These are phyloP conservation scores for Solanum hybrid DNA, from an alignment of 305 asterid species.

Conservation along the genomic window DNA sequence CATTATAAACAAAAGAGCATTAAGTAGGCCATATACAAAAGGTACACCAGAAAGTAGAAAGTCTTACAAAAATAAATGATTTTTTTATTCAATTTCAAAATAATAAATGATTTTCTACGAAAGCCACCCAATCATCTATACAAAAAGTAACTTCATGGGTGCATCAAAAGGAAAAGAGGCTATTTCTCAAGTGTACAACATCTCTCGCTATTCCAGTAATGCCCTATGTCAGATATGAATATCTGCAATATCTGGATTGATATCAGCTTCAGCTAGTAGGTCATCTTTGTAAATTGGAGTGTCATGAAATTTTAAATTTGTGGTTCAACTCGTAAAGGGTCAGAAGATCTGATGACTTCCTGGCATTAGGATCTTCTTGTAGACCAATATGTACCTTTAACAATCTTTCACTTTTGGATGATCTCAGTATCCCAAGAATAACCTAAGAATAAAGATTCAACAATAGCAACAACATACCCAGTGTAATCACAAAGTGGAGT, in stretches of 20 bases:
- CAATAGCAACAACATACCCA: background rate
- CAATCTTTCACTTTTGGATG: background rate
- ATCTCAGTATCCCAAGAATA: background rate
- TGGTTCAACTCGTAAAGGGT: background rate
- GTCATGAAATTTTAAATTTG: background rate
- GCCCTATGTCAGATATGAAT: background rate
- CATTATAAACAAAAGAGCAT: background rate
- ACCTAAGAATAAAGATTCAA: background rate
- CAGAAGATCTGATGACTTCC: background rate
- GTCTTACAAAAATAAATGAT: background rate
- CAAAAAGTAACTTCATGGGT: background rate
- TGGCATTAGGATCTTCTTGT: background rate
- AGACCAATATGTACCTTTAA: background rate
- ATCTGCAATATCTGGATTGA: background rate
- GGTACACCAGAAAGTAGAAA: background rate
- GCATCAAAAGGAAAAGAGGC: background rate
- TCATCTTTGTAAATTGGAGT: background rate
- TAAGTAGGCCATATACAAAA: background rate
- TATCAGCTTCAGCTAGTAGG: background rate
- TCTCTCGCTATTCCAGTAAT: background rate
- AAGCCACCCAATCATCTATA: background rate
- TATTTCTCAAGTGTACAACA: background rate
- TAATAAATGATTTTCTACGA: background rate
- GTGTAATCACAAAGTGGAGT: background rate
- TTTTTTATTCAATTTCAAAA: background rate